These are phyloP conservation scores for Artemisia argyi DNA, from an alignment of 129 eudicot species.

Conservation along the genomic window DNA sequence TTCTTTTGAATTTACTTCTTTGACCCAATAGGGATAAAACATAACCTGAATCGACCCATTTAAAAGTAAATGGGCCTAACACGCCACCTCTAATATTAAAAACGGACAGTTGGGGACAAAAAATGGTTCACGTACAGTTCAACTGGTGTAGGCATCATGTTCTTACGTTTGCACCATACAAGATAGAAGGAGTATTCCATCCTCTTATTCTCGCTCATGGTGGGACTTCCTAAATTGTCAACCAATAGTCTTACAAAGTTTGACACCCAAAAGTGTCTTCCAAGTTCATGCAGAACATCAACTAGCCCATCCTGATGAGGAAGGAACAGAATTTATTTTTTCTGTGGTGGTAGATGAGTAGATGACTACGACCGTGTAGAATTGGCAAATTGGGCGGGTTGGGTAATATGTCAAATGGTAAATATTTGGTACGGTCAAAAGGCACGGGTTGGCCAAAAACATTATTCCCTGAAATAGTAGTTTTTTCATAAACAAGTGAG, in stretches of 20 bases:
- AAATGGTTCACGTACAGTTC: constrained; percentile 92
- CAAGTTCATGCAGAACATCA: constrained; percentile 93
- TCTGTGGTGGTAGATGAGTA: background rate
- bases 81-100: background rate
- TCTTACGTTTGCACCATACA: constrained; percentile 93
- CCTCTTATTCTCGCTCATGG: constrained; percentile 87
- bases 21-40: background rate
- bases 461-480: no score
- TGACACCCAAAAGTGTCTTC: constrained; percentile 87
- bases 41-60: constrained; percentile 4
- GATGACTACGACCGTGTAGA: no score
- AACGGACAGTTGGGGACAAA: constrained; percentile 90
- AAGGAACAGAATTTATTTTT: constrained; percentile 51
- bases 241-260: constrained; percentile 89
- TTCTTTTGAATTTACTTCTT: background rate
- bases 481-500: no score
- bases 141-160: constrained; percentile 97
- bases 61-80: background rate
- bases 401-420: no score
- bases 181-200: constrained; percentile 71
- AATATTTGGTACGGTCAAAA: no score
- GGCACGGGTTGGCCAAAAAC: no score
- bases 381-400: no score
- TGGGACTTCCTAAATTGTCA: constrained; percentile 73
- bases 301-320: constrained; percentile 79